These are phyloP conservation scores for Zoysia pacifica DNA, from an alignment of 176 grass and related monocot species.

Conservation along the genomic window DNA sequence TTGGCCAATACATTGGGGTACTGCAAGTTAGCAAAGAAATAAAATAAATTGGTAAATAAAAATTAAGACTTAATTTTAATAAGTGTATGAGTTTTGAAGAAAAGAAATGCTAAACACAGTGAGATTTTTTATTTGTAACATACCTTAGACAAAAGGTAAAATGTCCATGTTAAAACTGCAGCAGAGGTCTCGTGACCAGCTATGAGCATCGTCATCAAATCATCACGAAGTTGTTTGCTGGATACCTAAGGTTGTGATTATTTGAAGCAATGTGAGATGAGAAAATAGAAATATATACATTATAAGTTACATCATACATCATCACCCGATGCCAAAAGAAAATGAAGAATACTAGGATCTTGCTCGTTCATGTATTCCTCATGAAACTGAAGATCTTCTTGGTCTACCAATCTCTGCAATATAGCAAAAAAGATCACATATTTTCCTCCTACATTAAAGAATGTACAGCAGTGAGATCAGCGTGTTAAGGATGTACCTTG, in stretches of 20 bases:
- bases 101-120: not conserved
- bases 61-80: not conserved
- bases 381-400: constrained; percentile 94
- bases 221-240: constrained; percentile 95
- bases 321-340: constrained; percentile 95
- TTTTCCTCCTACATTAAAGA: not conserved
- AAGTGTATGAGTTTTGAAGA: not conserved
- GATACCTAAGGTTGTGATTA: constrained; percentile 61
- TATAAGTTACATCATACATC: constrained; percentile 55
- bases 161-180: constrained; percentile 95
- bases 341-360: constrained; percentile 99
- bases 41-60: not conserved
- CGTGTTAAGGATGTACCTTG: constrained; percentile 60
- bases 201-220: constrained; percentile 97
- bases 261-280: constrained; percentile 32
- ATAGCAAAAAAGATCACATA: constrained; percentile 3
- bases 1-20: constrained; percentile 80
- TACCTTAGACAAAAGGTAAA: constrained; percentile 98
- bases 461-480: constrained; percentile 14
- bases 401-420: constrained; percentile 85
- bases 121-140: not conserved
- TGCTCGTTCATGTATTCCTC: constrained; percentile 97
- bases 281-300: not conserved
- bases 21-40: constrained; percentile 50
- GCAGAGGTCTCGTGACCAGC: constrained; percentile 97